Evolutionary conservation across 768 basidiomycete species (phyloP), one percentile per base, ranked within the genome.

Genomic region (Neoboletus subvelutipes): DNA sequence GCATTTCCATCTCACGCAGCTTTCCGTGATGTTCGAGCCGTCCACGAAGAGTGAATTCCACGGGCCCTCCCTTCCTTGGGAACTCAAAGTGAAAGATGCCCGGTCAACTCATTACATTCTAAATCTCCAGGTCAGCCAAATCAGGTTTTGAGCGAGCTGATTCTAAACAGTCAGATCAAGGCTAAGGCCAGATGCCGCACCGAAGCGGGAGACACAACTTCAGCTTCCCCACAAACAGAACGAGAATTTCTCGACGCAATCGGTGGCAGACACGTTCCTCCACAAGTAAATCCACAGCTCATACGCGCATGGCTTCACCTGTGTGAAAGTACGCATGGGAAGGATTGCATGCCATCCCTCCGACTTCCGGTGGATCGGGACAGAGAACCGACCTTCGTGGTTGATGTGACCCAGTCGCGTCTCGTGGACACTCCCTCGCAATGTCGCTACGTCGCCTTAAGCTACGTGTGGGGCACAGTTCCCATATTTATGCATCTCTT

Each of bases 371-470:
- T 2, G 1, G 43, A 33, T 15, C n/a, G 3, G 39, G 24, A 55
- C 28, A 57, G 20, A 28, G 45, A 42, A 2, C 61, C 63, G 4
- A 34, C 52, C 3, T 56, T 64, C 18, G 51, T 64, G 9, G 13
- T 64, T 3, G 63, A 64, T 6, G 62, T 55, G 10, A 34, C 22
- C 15, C 42, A 52, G 10, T 65, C 50, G 1, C 61, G 64, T 50
- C 45, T 65, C 8, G 60, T 65, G 45, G 49, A 62, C 1, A 54
- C 57, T 18, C 64, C 64, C 13, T 24, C 54, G 11, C 48, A 10
- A 24, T 68, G 56, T 37, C 67, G 67, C 20, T 67, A 69, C 22
- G 22, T 61, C 31, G 47, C 66, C 34, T 45, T 67, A 17, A 66
- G 65, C 50, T 67, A 67, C 34, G 54, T 62, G 22, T 66, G 57